Conservation (phyloP, 1,284 basidiomycete species). For the Ceraceosorus guamensis region DNA sequence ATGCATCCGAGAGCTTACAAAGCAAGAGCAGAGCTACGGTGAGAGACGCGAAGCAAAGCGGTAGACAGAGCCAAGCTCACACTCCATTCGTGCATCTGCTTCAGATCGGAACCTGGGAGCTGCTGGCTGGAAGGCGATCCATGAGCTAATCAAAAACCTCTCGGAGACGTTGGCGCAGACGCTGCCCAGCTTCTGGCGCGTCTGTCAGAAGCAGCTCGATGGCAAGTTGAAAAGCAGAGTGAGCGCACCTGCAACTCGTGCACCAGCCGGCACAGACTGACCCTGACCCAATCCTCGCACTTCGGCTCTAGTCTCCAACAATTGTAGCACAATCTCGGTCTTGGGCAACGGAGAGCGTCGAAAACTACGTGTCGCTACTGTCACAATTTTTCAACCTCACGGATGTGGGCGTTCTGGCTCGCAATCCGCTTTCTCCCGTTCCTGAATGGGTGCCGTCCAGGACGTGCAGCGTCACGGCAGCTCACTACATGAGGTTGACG, state of each 20-base stretch:
- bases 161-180: constrained; percentile 55
- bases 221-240: constrained; percentile 54
- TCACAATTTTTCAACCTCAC: constrained; percentile 86
- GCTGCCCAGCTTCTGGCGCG: constrained; percentile 87
- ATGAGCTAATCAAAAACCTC: constrained; percentile 56
- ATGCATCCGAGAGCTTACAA: constrained; percentile 37
- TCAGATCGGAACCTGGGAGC: constrained; percentile 20
- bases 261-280: constrained; percentile 2
- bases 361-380: constrained; percentile 74
- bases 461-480: constrained; percentile 73
- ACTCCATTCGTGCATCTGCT: not conserved
- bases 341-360: constrained; percentile 85
- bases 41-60: constrained; percentile 6
- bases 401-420: constrained; percentile 57
- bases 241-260: too few relatives aligned
- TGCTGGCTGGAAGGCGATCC: constrained; percentile 65
- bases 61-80: not conserved
- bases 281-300: constrained; percentile 2
- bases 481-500: constrained; percentile 70
- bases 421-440: constrained; percentile 53
- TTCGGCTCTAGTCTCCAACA: constrained; percentile 52
- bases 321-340: constrained; percentile 75
- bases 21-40: constrained; percentile 20
- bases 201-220: constrained; percentile 81
- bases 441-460: constrained; percentile 66